These are phyloP conservation scores for Rhizopogon sp. DNA, from an alignment of 768 basidiomycete species.

Conservation along the genomic window DNA sequence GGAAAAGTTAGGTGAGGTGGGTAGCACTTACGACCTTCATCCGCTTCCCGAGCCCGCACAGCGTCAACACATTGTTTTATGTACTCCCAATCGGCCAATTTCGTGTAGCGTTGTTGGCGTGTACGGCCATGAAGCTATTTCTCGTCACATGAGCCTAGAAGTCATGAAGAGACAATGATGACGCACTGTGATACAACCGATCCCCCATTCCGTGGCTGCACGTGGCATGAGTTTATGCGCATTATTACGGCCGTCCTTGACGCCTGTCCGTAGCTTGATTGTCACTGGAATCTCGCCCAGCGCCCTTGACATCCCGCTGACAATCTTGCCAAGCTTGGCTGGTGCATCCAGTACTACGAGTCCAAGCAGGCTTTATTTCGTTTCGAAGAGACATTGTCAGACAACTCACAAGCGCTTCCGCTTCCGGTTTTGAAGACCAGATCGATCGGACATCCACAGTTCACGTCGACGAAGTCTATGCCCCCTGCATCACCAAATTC, in stretches of 20 bases:
- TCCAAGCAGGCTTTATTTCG: background rate
- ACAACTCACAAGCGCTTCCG: conserved; percentile 75
- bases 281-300: conserved; percentile 90
- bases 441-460: conserved; percentile 97
- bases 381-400: background rate
- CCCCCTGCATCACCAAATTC: conserved; percentile 47
- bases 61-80: conserved; percentile 83
- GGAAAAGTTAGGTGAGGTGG: background rate
- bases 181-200: conserved; percentile 40
- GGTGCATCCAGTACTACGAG: conserved; percentile 75
- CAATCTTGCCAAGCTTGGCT: conserved; percentile 77
- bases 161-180: background rate
- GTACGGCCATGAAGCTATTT: conserved; percentile 90
- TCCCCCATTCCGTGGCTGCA: conserved; percentile 48
- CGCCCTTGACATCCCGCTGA: conserved; percentile 88
- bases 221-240: conserved; percentile 91
- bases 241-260: conserved; percentile 82
- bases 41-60: conserved; percentile 64
- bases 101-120: conserved; percentile 90
- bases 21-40: conserved; percentile 61
- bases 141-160: background rate
- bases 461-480: conserved; percentile 91
- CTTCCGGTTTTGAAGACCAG: conserved; percentile 89
- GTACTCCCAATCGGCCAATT: conserved; percentile 92
- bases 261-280: conserved; percentile 87